Conservation (phyloP, 768 basidiomycete species). For the Hygrophorus pudorinus region DNA sequence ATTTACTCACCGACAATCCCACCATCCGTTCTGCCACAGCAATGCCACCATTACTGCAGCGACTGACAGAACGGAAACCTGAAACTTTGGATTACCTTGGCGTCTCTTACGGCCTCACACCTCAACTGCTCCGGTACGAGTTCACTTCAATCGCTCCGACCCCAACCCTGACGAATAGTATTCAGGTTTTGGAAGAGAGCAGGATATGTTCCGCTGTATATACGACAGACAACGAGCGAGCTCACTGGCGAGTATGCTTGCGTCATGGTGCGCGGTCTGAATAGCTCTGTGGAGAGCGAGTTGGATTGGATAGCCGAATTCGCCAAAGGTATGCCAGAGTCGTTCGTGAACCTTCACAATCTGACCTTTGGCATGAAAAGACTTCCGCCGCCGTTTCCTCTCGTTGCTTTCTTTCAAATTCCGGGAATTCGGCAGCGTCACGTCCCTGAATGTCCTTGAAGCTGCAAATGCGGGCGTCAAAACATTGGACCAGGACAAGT, state of each 20-base stretch:
- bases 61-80: conserved; percentile 82
- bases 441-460: conserved; percentile 81
- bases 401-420: conserved; percentile 88
- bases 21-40: conserved; percentile 58
- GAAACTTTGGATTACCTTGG: conserved; percentile 90
- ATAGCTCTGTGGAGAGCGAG: conserved; percentile 49
- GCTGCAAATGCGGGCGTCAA: conserved; percentile 62
- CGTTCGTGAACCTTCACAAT: not conserved
- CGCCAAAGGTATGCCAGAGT: conserved; percentile 51
- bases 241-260: conserved; percentile 95
- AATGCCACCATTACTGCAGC: conserved; percentile 91
- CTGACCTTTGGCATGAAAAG: conserved; percentile 29
- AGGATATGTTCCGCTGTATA: conserved; percentile 83
- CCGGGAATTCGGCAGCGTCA: conserved; percentile 84
- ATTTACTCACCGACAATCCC: conserved; percentile 71
- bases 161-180: conserved; percentile 2
- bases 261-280: conserved; percentile 86
- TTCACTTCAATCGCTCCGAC: conserved; percentile 1
- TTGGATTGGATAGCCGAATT: conserved; percentile 86
- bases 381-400: conserved; percentile 88
- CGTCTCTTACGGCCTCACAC: conserved; percentile 91
- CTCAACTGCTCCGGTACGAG: conserved; percentile 62
- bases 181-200: conserved; percentile 90
- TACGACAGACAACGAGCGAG: conserved; percentile 90
- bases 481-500: conserved; percentile 27